A percentile compares a stretch with the other conserved stretches of the same genome.
Conservation (phyloP, 1,284 basidiomycete species). For the Wallemia ichthyophaga region DNA sequence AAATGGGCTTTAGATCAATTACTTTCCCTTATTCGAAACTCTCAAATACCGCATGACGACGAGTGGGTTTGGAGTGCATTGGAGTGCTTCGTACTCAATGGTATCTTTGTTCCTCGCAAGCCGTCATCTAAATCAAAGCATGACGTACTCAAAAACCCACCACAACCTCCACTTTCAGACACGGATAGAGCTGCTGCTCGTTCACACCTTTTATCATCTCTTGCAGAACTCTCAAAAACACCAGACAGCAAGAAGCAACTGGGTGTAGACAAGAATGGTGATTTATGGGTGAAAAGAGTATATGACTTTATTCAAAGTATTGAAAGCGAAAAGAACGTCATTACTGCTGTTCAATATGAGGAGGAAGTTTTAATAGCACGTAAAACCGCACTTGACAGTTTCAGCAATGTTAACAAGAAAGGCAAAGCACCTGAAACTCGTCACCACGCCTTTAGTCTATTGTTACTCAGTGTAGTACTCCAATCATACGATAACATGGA, state of each 20-base stretch:
- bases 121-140: not conserved
- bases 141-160: constrained; percentile 20
- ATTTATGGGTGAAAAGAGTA: not conserved
- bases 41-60: constrained; percentile 49
- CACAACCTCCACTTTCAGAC: constrained; percentile 41
- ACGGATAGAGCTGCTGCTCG: constrained; percentile 33
- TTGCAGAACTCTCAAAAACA: constrained; percentile 33
- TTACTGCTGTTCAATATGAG: not conserved
- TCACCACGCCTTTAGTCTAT: constrained; percentile 27
- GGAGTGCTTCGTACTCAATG: constrained; percentile 53
- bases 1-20: constrained; percentile 72
- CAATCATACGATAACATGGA: constrained; percentile 35
- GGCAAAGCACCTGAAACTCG: constrained; percentile 16
- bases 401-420: not conserved
- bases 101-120: constrained; percentile 29
- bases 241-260: not conserved
- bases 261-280: not conserved
- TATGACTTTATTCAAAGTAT: not conserved
- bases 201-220: constrained; percentile 34
- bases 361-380: not conserved
- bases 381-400: not conserved
- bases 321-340: not conserved
- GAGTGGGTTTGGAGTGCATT: constrained; percentile 41
- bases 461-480: constrained; percentile 35
- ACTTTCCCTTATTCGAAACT: constrained; percentile 42